A percentile compares a stretch with the other conserved stretches of the same genome.
Conservation (phyloP, 345 rosid species). For the Populus deltoides region DNA sequence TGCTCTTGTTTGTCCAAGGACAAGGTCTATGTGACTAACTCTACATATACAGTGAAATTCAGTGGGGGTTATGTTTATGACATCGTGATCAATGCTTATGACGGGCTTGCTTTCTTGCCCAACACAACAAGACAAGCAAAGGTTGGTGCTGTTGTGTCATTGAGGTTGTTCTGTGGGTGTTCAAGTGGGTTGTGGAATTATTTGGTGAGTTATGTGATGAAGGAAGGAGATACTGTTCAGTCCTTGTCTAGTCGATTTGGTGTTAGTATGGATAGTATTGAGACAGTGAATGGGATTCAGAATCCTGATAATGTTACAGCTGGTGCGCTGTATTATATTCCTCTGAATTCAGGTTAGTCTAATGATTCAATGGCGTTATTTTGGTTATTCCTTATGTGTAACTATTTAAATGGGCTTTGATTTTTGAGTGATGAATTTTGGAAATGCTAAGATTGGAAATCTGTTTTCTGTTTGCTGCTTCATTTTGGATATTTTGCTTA, state of each 20-base stretch:
- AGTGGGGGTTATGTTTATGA: conserved; percentile 56
- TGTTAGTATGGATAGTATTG: conserved; percentile 87
- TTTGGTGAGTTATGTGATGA: conserved; percentile 81
- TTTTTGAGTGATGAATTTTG: not conserved
- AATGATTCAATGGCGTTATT: not conserved
- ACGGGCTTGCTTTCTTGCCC: conserved; percentile 68
- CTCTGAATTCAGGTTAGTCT: conserved; percentile 76
- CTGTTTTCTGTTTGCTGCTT: too few relatives aligned
- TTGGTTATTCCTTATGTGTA: not conserved
- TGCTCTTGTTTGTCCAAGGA: conserved; percentile 70
- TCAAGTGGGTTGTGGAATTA: conserved; percentile 96
- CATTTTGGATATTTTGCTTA: too few relatives aligned
- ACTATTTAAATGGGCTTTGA: not conserved
- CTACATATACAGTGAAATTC: conserved; percentile 73
- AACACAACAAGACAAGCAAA: conserved; percentile 52
- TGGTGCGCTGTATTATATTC: conserved; percentile 74
- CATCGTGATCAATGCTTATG: conserved; percentile 57
- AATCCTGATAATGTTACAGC: conserved; percentile 76
- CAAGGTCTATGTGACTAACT: conserved; percentile 63
- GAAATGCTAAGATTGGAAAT: too few relatives aligned
- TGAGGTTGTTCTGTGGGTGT: conserved; percentile 88
- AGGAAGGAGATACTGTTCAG: conserved; percentile 72
- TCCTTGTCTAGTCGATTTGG: conserved; percentile 88
- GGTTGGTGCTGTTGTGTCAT: conserved; percentile 62
- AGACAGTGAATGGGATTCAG: conserved; percentile 60